Conservation (phyloP, 2,329 filamentous ascomycete species). For the Beauveria rudraprayagi region DNA sequence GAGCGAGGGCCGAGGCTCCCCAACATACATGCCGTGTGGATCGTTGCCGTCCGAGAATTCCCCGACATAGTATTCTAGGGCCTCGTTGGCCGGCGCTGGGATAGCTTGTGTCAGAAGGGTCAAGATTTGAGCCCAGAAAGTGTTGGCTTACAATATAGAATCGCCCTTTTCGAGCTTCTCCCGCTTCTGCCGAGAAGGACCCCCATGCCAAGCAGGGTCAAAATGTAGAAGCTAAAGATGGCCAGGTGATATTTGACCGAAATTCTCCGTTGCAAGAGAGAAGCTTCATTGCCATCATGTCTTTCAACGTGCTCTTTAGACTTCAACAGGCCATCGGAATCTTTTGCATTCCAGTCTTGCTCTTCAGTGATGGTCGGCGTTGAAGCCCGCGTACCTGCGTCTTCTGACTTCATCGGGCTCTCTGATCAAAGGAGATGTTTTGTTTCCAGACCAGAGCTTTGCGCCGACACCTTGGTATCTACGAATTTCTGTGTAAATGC, state of each 20-base stretch:
- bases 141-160: slow-evolving; percentile 2
- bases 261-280: not conserved
- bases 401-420: not conserved
- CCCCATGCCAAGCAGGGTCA: not conserved
- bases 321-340: not conserved
- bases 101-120: not conserved
- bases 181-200: not conserved
- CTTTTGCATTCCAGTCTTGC: not conserved
- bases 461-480: not conserved
- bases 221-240: slow-evolving; percentile 6
- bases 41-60: slow-evolving; percentile 6
- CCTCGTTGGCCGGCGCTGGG: slow-evolving; percentile 6
- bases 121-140: rapidly evolving
- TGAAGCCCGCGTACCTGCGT: not conserved
- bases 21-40: slow-evolving; percentile 7
- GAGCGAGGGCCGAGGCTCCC: slow-evolving; percentile 6
- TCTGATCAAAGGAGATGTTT: not conserved
- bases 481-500: no score
- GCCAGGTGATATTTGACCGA: not conserved
- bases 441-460: not conserved
- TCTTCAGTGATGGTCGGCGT: slow-evolving; percentile 5
- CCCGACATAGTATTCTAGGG: slow-evolving; percentile 5
- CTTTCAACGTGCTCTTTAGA: not conserved
- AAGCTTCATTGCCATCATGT: not conserved
- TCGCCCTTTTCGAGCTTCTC: not conserved